Conservation (phyloP, 2,329 filamentous ascomycete species). For the Mycosphaerella arachidis region DNA sequence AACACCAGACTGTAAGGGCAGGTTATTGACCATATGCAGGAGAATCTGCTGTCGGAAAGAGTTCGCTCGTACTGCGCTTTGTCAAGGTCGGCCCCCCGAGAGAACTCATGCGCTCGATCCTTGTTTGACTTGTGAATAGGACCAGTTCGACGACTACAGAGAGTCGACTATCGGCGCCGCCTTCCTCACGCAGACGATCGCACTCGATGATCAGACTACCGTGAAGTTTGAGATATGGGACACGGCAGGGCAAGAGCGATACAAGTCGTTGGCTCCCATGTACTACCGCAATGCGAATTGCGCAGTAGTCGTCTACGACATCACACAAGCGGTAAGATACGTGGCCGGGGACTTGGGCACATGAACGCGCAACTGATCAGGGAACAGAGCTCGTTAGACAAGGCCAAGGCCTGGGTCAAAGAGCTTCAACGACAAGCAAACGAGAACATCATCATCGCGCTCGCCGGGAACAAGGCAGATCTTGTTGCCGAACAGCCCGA, state of each 20-base stretch:
- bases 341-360: conserved; percentile 15
- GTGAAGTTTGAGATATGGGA: conserved; percentile 99
- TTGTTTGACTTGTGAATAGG: conserved; percentile 49
- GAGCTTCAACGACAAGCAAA: conserved; percentile 98
- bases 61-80: conserved; percentile 94
- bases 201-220: conserved; percentile 93
- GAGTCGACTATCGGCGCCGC: conserved; percentile 98
- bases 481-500: conserved; percentile 90
- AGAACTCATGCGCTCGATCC: neutral
- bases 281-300: conserved; percentile 99
- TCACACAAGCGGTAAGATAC: conserved; percentile 85
- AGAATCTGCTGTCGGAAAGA: conserved; percentile 99
- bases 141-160: conserved; percentile 98
- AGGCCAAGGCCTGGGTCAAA: conserved; percentile 99
- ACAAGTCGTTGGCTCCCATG: conserved; percentile 98
- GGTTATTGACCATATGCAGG: conserved; percentile 53
- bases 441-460: conserved; percentile 98
- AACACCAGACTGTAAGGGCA: neutral
- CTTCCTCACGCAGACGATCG: conserved; percentile 98
- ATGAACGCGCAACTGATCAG: conserved; percentile 20
- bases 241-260: conserved; percentile 95
- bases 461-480: conserved; percentile 97
- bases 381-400: conserved; percentile 83
- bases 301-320: conserved; percentile 98
- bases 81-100: conserved; percentile 69